phyloP scores from a whole-genome alignment of 768 basidiomycete genomes.

The Mycena polygramma region DNA sequence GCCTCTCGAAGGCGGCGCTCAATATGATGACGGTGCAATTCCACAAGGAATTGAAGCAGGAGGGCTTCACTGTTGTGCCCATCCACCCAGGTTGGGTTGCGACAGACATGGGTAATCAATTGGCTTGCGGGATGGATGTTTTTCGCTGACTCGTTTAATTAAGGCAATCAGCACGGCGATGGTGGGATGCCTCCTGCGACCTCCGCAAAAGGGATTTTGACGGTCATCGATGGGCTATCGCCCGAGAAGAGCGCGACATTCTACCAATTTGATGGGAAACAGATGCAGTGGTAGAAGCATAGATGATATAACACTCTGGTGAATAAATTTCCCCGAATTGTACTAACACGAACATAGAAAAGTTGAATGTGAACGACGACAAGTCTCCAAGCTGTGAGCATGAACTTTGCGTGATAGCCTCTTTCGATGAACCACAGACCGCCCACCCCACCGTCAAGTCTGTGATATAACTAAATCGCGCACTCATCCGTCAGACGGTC shows the following conservation, averaged over 20 bases:
- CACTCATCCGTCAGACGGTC: too few relatives aligned
- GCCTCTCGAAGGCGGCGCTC: conserved; percentile 36
- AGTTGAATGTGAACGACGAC: too few relatives aligned
- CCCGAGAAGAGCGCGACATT: conserved; percentile 35
- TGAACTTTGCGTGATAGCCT: too few relatives aligned
- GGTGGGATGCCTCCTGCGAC: conserved; percentile 35
- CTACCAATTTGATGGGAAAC: conserved; percentile 32
- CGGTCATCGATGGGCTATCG: conserved; percentile 26
- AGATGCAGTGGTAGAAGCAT: conserved; percentile 40
- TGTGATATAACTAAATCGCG: too few relatives aligned
- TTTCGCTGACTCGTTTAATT: too few relatives aligned
- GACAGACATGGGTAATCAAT: conserved; percentile 37
- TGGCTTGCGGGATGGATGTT: too few relatives aligned
- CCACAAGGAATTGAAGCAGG: conserved; percentile 35
- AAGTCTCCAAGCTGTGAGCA: too few relatives aligned
- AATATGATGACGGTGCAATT: conserved; percentile 39
- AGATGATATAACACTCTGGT: conserved; percentile 7
- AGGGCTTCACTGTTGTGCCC: conserved; percentile 36
- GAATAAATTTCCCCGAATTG: background rate
- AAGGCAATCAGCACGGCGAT: too few relatives aligned
- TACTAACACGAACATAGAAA: background rate
- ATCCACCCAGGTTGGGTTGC: conserved; percentile 38
- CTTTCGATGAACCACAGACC: too few relatives aligned
- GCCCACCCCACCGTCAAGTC: too few relatives aligned
- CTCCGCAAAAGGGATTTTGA: conserved; percentile 32